phyloP scores from a whole-genome alignment of 2,329 filamentous ascomycete species.

The Neopestalotiopsis sp. region DNA sequence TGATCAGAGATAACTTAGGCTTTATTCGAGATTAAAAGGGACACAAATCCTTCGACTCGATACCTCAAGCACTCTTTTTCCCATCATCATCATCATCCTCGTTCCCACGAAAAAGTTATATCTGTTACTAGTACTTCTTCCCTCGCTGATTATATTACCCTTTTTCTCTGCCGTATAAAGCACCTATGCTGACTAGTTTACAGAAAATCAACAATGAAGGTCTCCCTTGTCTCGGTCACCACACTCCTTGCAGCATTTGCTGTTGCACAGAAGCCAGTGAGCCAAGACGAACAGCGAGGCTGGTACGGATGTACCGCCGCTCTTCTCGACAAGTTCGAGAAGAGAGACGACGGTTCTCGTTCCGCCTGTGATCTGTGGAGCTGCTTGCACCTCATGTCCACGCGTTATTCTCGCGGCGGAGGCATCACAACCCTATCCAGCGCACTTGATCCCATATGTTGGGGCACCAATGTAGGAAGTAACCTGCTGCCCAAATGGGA shows the following conservation, averaged over 20 bases:
- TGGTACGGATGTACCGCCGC: not conserved
- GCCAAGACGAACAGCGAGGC: not conserved
- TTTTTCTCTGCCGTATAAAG: not conserved
- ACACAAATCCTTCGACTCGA: not conserved
- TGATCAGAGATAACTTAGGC: too few relatives aligned
- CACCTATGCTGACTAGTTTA: not conserved
- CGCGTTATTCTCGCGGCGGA: not conserved
- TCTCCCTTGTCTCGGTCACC: not conserved
- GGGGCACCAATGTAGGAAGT: not conserved
- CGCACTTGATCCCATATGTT: not conserved
- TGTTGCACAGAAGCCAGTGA: not conserved
- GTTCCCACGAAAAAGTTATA: not conserved
- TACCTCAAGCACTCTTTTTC: not conserved
- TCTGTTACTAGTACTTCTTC: not conserved
- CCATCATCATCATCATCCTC: not conserved
- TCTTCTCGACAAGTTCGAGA: not conserved
- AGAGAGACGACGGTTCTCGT: not conserved
- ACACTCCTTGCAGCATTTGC: not conserved
- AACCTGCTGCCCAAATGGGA: not conserved
- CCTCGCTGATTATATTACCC: too few relatives aligned
- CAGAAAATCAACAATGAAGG: not conserved
- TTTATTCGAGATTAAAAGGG: not conserved
- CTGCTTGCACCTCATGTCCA: not conserved
- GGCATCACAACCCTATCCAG: not conserved
- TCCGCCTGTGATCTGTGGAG: not conserved